Evolutionary conservation across 495 filamentous ascomycete species (phyloP).

Genomic region (Aspergillus asperescens): DNA sequence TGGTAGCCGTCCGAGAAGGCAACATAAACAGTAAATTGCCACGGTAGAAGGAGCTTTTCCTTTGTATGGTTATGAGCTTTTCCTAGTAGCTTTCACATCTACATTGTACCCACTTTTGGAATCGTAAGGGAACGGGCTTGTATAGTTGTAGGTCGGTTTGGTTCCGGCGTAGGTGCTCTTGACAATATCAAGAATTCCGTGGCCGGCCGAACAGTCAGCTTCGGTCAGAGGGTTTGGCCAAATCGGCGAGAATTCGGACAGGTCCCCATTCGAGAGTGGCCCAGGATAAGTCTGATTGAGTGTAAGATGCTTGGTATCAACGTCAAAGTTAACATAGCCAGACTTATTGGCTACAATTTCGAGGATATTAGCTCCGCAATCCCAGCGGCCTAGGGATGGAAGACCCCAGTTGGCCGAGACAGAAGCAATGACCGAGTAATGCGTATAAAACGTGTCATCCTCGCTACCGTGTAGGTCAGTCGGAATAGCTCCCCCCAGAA

Average conservation of each 20-base stretch:
- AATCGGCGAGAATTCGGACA: constrained; percentile 29
- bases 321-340: constrained; percentile 50
- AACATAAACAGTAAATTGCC: neutral
- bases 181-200: constrained; percentile 41
- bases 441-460: constrained; percentile 65
- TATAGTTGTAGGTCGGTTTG: constrained; percentile 40
- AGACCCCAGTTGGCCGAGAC: constrained; percentile 64
- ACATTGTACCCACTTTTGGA: constrained; percentile 28
- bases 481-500: constrained; percentile 64
- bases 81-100: constrained; percentile 29
- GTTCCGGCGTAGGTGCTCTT: constrained; percentile 34
- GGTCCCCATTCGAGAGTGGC: constrained; percentile 33
- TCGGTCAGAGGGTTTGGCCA: constrained; percentile 42
- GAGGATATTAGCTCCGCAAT: constrained; percentile 67
- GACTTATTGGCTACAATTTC: constrained; percentile 53
- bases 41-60: neutral
- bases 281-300: constrained; percentile 47
- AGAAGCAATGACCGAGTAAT: constrained; percentile 64
- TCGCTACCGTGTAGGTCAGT: constrained; percentile 51
- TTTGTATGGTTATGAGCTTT: constrained; percentile 1
- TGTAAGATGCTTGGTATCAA: constrained; percentile 38
- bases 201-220: constrained; percentile 41
- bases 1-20: neutral
- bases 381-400: constrained; percentile 63
- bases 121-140: constrained; percentile 40